phyloP scores from a whole-genome alignment of 345 rosid genomes.

The Populus tremula region DNA sequence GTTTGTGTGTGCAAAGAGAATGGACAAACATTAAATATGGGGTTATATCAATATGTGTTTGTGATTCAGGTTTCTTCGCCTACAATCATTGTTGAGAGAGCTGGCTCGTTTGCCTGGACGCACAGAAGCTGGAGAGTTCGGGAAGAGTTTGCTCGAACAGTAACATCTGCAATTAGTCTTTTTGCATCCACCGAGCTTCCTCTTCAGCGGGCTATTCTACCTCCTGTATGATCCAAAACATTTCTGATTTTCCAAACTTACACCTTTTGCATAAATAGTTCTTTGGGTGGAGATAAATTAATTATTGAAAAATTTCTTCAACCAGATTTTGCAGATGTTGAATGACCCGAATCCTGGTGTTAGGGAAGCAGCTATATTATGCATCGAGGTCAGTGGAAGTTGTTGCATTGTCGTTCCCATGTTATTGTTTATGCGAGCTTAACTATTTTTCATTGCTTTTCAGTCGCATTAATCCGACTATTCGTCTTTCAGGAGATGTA shows the following conservation, averaged over 20 bases:
- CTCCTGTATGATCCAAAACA: slow-evolving; percentile 55
- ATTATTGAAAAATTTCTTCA: slow-evolving; percentile 7
- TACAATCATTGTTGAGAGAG: slow-evolving; percentile 92
- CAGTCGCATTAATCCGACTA: not conserved
- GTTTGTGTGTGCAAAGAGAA: not conserved
- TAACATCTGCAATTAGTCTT: slow-evolving; percentile 86
- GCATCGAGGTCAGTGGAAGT: slow-evolving; percentile 69
- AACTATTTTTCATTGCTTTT: not conserved
- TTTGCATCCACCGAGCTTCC: slow-evolving; percentile 93
- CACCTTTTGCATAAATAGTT: not conserved
- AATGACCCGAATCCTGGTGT: slow-evolving; percentile 85
- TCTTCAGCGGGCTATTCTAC: slow-evolving; percentile 92
- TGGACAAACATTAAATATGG: not conserved
- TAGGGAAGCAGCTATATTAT: slow-evolving; percentile 84
- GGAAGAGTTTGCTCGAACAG: slow-evolving; percentile 94
- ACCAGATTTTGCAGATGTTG: slow-evolving; percentile 88
- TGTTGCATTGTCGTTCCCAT: not conserved
- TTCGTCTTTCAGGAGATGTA: slow-evolving; percentile 84
- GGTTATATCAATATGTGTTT: slow-evolving; percentile 11
- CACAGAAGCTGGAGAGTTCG: slow-evolving; percentile 97
- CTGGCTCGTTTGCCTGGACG: slow-evolving; percentile 94
- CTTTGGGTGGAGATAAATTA: not conserved
- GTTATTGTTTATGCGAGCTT: slow-evolving; percentile 2
- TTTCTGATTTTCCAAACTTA: slow-evolving; percentile 1
- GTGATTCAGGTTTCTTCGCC: slow-evolving; percentile 87